phyloP scores from a whole-genome alignment of 768 basidiomycete species.

The Calocybe cyanea region DNA sequence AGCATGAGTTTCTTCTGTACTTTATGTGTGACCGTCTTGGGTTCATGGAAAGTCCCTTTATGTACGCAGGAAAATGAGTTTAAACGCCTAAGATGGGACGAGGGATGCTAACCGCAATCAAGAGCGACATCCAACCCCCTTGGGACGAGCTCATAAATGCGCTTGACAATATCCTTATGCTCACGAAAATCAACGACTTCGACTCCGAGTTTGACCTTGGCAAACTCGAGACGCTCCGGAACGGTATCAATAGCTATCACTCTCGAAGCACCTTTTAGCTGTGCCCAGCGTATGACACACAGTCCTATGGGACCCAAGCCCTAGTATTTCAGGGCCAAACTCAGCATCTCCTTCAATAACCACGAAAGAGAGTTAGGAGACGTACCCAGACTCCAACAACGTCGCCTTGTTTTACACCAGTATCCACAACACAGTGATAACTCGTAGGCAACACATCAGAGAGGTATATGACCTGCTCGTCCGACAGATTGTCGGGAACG shows the following conservation, averaged over 20 bases:
- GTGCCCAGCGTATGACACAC: conserved; percentile 56
- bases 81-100: neutral
- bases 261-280: conserved; percentile 64
- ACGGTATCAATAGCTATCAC: conserved; percentile 71
- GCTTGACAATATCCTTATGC: conserved; percentile 44
- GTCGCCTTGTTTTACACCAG: conserved; percentile 69
- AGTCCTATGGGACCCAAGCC: conserved; percentile 67
- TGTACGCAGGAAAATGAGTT: neutral
- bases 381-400: conserved; percentile 68
- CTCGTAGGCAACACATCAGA: conserved; percentile 67
- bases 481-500: conserved; percentile 58
- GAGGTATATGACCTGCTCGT: conserved; percentile 58
- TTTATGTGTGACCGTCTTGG: conserved; percentile 62
- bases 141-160: conserved; percentile 56
- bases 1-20: conserved; percentile 67
- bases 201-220: conserved; percentile 41
- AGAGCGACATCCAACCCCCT: conserved; percentile 63
- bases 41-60: conserved; percentile 63
- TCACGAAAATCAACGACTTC: conserved; percentile 59
- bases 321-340: no score
- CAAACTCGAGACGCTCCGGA: conserved; percentile 41
- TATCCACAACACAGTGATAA: conserved; percentile 72
- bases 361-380: conserved; percentile 4
- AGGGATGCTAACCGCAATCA: conserved; percentile 43
- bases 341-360: neutral